A percentile compares a stretch with the other conserved stretches of the same genome.
phyloP scores from a whole-genome alignment of 2,329 filamentous ascomycete species.

The Colletotrichum tanaceti region DNA sequence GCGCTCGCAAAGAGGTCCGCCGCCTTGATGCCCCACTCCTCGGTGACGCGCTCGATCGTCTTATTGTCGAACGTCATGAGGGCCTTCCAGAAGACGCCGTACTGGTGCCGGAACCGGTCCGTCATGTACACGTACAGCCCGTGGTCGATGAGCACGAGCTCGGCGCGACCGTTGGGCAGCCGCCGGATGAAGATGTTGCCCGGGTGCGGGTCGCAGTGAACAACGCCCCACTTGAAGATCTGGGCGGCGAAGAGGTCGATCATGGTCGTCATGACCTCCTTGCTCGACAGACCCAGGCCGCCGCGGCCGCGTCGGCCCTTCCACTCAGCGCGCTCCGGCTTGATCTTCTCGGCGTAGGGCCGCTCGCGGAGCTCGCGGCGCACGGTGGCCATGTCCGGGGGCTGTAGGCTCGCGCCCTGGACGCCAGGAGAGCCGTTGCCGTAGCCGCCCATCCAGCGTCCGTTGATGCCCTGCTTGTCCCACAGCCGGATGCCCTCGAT shows the following conservation, averaged over 20 bases:
- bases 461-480: conserved; percentile 86
- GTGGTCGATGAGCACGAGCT: conserved; percentile 96
- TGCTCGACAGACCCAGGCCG: conserved; percentile 83
- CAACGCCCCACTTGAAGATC: conserved; percentile 96
- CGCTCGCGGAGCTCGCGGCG: conserved; percentile 62
- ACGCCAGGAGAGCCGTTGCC: conserved; percentile 82
- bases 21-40: conserved; percentile 87
- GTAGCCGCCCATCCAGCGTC: conserved; percentile 81
- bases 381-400: conserved; percentile 60
- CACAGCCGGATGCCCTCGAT: conserved; percentile 93
- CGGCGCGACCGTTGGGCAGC: conserved; percentile 81
- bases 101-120: conserved; percentile 84
- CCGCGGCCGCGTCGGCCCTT: conserved; percentile 77
- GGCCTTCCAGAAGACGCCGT: conserved; percentile 91
- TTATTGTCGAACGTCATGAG: conserved; percentile 93
- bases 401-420: conserved; percentile 70
- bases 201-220: conserved; percentile 97
- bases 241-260: conserved; percentile 96
- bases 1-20: conserved; percentile 92
- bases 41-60: conserved; percentile 78
- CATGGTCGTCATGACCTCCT: conserved; percentile 96
- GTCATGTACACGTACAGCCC: conserved; percentile 95
- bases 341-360: conserved; percentile 70
- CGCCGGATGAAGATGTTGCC: conserved; percentile 97
- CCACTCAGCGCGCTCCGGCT: conserved; percentile 85